These are phyloP conservation scores for Pholiota conissans DNA, from an alignment of 768 basidiomycete genomes.

Conservation along the genomic window DNA sequence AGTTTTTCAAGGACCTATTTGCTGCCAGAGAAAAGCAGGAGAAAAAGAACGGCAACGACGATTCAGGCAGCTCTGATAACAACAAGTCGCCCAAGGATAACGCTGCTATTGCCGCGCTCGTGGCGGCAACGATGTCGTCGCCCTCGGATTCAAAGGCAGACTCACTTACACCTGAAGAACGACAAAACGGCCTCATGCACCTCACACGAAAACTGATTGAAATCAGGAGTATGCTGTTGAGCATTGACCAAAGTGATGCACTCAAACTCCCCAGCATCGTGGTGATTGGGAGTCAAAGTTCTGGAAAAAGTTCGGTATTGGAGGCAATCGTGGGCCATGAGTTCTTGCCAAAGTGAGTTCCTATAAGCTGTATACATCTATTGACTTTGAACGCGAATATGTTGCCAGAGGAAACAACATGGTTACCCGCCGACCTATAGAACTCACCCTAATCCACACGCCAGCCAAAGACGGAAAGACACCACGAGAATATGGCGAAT, in stretches of 20 bases:
- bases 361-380: neutral
- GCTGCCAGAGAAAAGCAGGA: conserved; percentile 30
- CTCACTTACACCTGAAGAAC: conserved; percentile 38
- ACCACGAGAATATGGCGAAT: conserved; percentile 87
- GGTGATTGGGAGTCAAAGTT: conserved; percentile 97
- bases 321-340: conserved; percentile 98
- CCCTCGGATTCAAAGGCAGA: conserved; percentile 61
- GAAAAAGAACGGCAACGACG: conserved; percentile 29
- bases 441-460: conserved; percentile 94
- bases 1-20: conserved; percentile 72
- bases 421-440: conserved; percentile 98
- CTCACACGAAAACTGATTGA: conserved; percentile 95
- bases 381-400: too few relatives aligned
- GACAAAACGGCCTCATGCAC: conserved; percentile 87
- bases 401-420: conserved; percentile 93
- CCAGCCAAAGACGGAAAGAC: conserved; percentile 57
- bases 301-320: conserved; percentile 96
- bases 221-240: conserved; percentile 90
- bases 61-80: conserved; percentile 35
- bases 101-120: conserved; percentile 67
- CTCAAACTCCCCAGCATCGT: conserved; percentile 97
- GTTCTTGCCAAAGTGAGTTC: conserved; percentile 92
- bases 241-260: conserved; percentile 93
- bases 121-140: conserved; percentile 78
- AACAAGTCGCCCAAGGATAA: conserved; percentile 53